Conservation (phyloP, 441 rosid species). For the Euphorbia celastroides region DNA sequence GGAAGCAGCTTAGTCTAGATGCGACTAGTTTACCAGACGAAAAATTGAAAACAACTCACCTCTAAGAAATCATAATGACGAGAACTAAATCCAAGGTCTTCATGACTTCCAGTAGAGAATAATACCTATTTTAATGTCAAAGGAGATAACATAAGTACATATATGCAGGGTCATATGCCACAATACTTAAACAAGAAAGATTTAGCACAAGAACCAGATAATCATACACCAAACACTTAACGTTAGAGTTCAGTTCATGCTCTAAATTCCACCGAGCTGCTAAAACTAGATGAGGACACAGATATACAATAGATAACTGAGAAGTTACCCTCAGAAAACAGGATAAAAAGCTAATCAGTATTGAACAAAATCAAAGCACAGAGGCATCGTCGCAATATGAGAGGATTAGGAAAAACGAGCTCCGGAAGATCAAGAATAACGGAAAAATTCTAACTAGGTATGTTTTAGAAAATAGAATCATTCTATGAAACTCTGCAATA, state of each 20-base stretch:
- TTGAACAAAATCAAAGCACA: not conserved
- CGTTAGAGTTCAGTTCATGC: not conserved
- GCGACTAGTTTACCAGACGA: not conserved
- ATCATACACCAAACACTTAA: not conserved
- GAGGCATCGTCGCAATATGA: not conserved
- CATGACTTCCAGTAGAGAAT: slow-evolving; percentile 41
- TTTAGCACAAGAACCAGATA: not conserved
- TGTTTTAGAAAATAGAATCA: not conserved
- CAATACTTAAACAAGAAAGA: not conserved
- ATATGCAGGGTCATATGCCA: not conserved
- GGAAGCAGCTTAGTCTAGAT: not conserved
- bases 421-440: not conserved
- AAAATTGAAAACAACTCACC: slow-evolving; percentile 36
- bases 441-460: not conserved
- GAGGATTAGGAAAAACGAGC: not conserved
- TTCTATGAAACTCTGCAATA: not conserved
- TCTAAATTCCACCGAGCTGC: slow-evolving; percentile 4
- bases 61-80: slow-evolving; percentile 67
- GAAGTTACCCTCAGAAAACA: not conserved
- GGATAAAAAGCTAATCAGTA: not conserved
- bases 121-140: slow-evolving; percentile 37
- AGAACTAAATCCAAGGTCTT: slow-evolving; percentile 35
- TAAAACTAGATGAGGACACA: not conserved
- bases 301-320: not conserved
- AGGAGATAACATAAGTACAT: not conserved